phyloP scores from a whole-genome alignment of 805 yeast genomes.

The Clavispora phyllophila region DNA sequence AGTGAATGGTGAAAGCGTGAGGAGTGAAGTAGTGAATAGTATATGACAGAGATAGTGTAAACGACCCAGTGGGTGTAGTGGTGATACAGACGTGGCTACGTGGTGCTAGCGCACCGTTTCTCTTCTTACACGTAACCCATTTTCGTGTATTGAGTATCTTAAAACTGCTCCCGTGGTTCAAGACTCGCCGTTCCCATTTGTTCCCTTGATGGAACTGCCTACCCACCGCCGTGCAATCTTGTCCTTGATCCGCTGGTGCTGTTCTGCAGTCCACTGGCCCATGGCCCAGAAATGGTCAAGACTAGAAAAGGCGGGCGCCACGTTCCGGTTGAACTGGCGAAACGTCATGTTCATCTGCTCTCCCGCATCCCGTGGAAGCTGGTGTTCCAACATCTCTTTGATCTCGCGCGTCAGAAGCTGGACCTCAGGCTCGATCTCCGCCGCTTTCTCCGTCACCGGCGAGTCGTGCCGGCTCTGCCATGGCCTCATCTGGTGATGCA shows the following conservation, averaged over 20 bases:
- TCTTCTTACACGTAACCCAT: too few relatives aligned
- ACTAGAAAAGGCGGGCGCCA: slow-evolving; percentile 20
- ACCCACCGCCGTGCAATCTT: slow-evolving; percentile 56
- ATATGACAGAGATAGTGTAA: too few relatives aligned
- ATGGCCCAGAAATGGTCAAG: slow-evolving; percentile 62
- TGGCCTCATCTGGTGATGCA: slow-evolving; percentile 47
- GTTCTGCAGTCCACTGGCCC: slow-evolving; percentile 50
- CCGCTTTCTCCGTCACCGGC: background rate
- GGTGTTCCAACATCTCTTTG: slow-evolving; percentile 6
- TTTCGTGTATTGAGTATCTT: too few relatives aligned
- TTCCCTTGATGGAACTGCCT: slow-evolving; percentile 11
- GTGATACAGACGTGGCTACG: too few relatives aligned
- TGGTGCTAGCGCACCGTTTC: too few relatives aligned
- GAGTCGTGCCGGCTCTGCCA: slow-evolving; percentile 39
- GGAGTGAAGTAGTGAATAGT: too few relatives aligned
- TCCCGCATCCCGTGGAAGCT: slow-evolving; percentile 24
- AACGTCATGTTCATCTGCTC: slow-evolving; percentile 17
- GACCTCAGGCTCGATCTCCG: background rate
- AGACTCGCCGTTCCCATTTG: too few relatives aligned
- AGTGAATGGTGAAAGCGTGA: too few relatives aligned
- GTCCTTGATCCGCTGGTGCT: slow-evolving; percentile 46
- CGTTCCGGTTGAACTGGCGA: slow-evolving; percentile 17
- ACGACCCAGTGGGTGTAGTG: too few relatives aligned
- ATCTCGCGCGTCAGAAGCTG: slow-evolving; percentile 3
- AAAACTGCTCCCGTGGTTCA: too few relatives aligned